Evolutionary conservation across 2,329 filamentous ascomycete genomes (phyloP).

Genomic region (Claviceps monticola): DNA sequence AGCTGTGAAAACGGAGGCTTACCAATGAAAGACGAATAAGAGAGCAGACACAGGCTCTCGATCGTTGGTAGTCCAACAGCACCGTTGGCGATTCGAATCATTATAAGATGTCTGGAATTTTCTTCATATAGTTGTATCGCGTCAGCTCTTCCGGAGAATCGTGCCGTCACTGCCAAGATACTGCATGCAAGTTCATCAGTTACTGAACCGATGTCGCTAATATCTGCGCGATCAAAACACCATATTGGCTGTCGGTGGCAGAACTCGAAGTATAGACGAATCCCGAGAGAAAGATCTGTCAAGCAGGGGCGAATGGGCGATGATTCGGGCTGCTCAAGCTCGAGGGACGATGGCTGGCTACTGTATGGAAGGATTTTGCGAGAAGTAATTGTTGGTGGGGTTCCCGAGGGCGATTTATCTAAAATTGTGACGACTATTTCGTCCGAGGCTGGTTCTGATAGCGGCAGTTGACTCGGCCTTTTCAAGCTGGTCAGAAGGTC

Average conservation of each 20-base stretch:
- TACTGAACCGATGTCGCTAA: slow-evolving; percentile 19
- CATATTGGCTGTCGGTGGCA: slow-evolving; percentile 30
- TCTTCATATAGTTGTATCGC: slow-evolving; percentile 21
- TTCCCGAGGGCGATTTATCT: slow-evolving; percentile 21
- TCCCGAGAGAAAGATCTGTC: slow-evolving; percentile 20
- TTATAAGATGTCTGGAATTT: slow-evolving; percentile 27
- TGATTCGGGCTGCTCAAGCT: slow-evolving; percentile 15
- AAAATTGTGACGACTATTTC: slow-evolving; percentile 16
- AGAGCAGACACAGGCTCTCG: slow-evolving; percentile 35
- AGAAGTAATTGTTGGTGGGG: slow-evolving; percentile 14
- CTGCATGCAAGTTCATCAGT: slow-evolving; percentile 28
- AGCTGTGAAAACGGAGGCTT: slow-evolving; percentile 5
- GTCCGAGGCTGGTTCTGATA: slow-evolving; percentile 17
- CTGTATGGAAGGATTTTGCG: slow-evolving; percentile 8
- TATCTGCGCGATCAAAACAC: slow-evolving; percentile 30
- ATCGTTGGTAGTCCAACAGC: slow-evolving; percentile 34
- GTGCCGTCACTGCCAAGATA: slow-evolving; percentile 25
- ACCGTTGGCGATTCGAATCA: slow-evolving; percentile 37
- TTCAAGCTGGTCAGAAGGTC: slow-evolving; percentile 16
- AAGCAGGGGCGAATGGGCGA: slow-evolving; percentile 16
- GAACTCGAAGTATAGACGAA: slow-evolving; percentile 27
- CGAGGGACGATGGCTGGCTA: slow-evolving; percentile 12
- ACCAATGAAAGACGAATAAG: slow-evolving; percentile 36
- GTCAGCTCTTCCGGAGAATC: slow-evolving; percentile 22
- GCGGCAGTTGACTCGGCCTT: slow-evolving; percentile 15